Conservation (phyloP, 2,329 filamentous ascomycete species). For the Cladosporium sp. region DNA sequence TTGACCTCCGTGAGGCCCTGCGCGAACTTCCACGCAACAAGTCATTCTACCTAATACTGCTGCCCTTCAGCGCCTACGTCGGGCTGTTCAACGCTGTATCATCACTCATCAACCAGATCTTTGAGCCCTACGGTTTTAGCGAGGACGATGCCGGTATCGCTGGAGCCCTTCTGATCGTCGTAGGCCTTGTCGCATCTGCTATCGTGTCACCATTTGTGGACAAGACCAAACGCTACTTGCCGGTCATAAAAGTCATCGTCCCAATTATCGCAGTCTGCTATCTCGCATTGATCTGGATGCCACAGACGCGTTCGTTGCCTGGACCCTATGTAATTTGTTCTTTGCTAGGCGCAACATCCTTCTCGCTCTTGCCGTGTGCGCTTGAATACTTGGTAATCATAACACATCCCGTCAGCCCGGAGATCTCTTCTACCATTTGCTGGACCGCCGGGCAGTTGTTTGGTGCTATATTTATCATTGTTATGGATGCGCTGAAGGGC, state of each 20-base stretch:
- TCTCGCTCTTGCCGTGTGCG: conserved; percentile 75
- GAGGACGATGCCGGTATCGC: conserved; percentile 85
- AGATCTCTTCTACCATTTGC: conserved; percentile 75
- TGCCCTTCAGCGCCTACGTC: conserved; percentile 81
- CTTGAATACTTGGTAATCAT: conserved; percentile 86
- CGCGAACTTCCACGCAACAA: conserved; percentile 47
- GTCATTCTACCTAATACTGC: conserved; percentile 74
- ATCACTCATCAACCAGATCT: conserved; percentile 83
- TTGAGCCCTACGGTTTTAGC: conserved; percentile 77
- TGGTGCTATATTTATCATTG: conserved; percentile 78
- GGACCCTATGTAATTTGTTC: conserved; percentile 73
- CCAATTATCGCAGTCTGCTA: conserved; percentile 67
- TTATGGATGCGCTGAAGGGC: conserved; percentile 70
- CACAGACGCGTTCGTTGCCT: conserved; percentile 54
- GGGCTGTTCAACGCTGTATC: conserved; percentile 92
- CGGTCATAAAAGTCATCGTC: conserved; percentile 67
- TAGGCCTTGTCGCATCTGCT: conserved; percentile 74
- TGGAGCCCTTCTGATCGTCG: conserved; percentile 82
- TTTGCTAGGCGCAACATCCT: conserved; percentile 73
- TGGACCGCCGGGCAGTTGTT: conserved; percentile 85
- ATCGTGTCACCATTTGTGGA: conserved; percentile 79
- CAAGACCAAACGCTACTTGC: conserved; percentile 73
- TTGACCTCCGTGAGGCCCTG: conserved; percentile 54
- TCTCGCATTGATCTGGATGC: conserved; percentile 77
- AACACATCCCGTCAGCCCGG: conserved; percentile 79